Evolutionary conservation across 2,329 filamentous ascomycete species (phyloP).

Genomic region (Fusarium fujikuroi): DNA sequence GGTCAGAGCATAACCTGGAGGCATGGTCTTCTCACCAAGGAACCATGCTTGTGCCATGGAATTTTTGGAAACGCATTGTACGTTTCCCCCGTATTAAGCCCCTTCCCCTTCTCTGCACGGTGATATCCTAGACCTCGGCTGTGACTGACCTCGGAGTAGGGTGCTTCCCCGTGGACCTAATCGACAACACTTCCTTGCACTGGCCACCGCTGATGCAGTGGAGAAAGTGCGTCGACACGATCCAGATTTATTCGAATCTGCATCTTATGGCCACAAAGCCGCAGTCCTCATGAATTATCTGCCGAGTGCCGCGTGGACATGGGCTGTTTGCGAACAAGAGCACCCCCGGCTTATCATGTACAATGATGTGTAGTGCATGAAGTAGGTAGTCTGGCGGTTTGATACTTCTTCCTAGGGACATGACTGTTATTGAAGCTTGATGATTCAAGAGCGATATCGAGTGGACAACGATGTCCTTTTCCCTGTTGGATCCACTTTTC

Average conservation of each 20-base stretch:
- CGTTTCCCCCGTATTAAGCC: constrained; percentile 50
- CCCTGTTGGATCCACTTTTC: constrained; percentile 1
- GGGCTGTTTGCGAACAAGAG: constrained; percentile 50
- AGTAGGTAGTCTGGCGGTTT: constrained; percentile 26
- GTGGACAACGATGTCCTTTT: constrained; percentile 7
- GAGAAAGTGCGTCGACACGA: constrained; percentile 53
- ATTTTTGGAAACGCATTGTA: constrained; percentile 72
- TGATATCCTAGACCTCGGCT: constrained; percentile 22
- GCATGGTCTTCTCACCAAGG: constrained; percentile 69
- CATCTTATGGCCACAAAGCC: constrained; percentile 50
- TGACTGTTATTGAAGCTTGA: background rate
- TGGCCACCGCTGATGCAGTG: constrained; percentile 66
- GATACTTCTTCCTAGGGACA: background rate
- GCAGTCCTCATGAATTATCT: constrained; percentile 50
- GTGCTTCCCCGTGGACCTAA: constrained; percentile 47
- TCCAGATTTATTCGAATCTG: constrained; percentile 50
- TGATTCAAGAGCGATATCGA: constrained; percentile 17
- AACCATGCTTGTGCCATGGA: constrained; percentile 73
- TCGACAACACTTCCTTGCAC: constrained; percentile 66
- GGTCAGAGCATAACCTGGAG: constrained; percentile 65
- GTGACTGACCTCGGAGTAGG: constrained; percentile 40
- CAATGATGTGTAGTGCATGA: constrained; percentile 48
- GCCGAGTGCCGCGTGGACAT: constrained; percentile 53
- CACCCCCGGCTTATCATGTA: constrained; percentile 51
- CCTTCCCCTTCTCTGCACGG: constrained; percentile 52